Evolutionary conservation across 1,284 basidiomycete species (phyloP).

Genomic region (Inonotus obliquus): DNA sequence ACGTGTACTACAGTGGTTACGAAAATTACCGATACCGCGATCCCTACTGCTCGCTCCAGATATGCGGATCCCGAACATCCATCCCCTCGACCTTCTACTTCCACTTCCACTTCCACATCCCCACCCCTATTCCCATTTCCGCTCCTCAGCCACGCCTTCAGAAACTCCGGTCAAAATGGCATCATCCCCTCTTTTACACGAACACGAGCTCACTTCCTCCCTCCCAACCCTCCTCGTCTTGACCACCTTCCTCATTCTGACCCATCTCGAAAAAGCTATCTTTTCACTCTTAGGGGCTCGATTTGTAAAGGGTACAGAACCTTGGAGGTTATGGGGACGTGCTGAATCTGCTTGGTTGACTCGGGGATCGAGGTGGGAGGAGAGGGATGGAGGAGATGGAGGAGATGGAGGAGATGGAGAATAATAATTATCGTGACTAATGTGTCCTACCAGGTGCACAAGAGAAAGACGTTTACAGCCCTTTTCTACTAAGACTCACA

Average conservation of each 20-base stretch:
- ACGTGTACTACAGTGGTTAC: neutral
- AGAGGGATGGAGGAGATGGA: neutral
- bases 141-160: neutral
- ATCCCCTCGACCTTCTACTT: neutral
- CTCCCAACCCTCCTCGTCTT: conserved; percentile 21
- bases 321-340: conserved; percentile 44
- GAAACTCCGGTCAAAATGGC: too few species aligned
- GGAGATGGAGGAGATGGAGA: neutral
- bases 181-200: too few species aligned
- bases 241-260: conserved; percentile 26
- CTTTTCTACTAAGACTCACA: too few species aligned
- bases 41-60: neutral
- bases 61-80: neutral
- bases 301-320: conserved; percentile 43
- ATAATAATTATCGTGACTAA: neutral
- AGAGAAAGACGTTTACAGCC: neutral
- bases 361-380: neutral
- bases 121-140: conserved; percentile 22
- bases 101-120: conserved; percentile 3
- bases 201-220: too few species aligned
- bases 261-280: conserved; percentile 33
- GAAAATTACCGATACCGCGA: neutral
- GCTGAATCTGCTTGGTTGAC: neutral
- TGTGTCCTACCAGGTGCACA: neutral
- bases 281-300: conserved; percentile 36